A percentile compares a stretch with the other conserved stretches of the same genome.
phyloP scores from a whole-genome alignment of 208 protist genomes.

The Spongospora subterranea region DNA sequence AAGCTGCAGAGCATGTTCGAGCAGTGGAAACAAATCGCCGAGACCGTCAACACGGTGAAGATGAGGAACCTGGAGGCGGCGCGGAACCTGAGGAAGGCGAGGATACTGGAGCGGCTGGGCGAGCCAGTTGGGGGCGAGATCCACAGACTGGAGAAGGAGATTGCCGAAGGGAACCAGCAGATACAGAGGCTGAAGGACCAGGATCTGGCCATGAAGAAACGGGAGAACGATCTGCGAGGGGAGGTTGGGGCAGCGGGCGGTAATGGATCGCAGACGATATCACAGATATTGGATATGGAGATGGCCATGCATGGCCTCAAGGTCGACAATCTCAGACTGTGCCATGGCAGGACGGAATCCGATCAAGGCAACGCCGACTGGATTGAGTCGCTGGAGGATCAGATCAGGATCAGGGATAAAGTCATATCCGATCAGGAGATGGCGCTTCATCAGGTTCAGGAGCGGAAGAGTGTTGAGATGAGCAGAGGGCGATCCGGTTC shows the following conservation, averaged over 20 bases:
- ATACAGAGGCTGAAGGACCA: slow-evolving; percentile 21
- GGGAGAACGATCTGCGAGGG: not conserved
- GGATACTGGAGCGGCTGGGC: not conserved
- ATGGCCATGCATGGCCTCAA: slow-evolving; percentile 51
- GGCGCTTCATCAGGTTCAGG: too few relatives aligned
- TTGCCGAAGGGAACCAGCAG: not conserved
- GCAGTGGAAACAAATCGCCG: slow-evolving; percentile 27
- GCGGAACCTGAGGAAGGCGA: slow-evolving; percentile 24
- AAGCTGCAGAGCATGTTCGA: slow-evolving; percentile 49
- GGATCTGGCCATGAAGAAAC: not conserved
- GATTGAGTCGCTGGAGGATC: slow-evolving; percentile 30
- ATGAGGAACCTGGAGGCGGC: not conserved
- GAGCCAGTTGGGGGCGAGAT: not conserved
- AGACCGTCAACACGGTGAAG: not conserved
- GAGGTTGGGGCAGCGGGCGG: not conserved
- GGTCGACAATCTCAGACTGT: slow-evolving; percentile 57
- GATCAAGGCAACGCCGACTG: slow-evolving; percentile 39
- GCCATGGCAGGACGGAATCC: not conserved
- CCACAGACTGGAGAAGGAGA: not conserved
- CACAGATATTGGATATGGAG: slow-evolving; percentile 57
- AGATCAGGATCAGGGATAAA: slow-evolving; percentile 15
- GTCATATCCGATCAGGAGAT: not conserved
- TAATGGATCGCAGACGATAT: not conserved
- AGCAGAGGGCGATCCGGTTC: too few relatives aligned
- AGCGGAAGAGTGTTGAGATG: too few relatives aligned